Conservation (phyloP, 805 yeast species). For the Yamadazyma endophytica region DNA sequence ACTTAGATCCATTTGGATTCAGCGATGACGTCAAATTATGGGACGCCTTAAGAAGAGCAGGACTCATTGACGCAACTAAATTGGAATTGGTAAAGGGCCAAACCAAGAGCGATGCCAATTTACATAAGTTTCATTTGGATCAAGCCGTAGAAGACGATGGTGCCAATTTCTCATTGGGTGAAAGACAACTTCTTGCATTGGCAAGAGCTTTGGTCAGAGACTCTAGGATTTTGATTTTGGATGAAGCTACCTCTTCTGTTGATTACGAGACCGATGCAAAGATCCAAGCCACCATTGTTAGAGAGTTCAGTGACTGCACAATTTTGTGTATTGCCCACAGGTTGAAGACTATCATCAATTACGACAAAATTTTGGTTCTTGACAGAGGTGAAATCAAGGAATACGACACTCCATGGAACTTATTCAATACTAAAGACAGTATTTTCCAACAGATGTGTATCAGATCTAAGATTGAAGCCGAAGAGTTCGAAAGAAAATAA, state of each 20-base stretch:
- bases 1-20: slow-evolving; percentile 60
- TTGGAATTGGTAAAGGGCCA: slow-evolving; percentile 27
- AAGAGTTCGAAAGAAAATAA: slow-evolving; percentile 32
- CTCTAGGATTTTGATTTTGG: slow-evolving; percentile 73
- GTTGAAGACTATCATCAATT: slow-evolving; percentile 66
- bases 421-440: slow-evolving; percentile 49
- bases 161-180: slow-evolving; percentile 69
- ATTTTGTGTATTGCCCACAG: slow-evolving; percentile 88
- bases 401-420: slow-evolving; percentile 68
- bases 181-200: slow-evolving; percentile 72
- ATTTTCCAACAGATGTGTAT: slow-evolving; percentile 72
- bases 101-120: slow-evolving; percentile 12
- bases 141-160: slow-evolving; percentile 64
- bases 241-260: slow-evolving; percentile 78
- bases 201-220: slow-evolving; percentile 80
- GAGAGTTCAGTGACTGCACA: slow-evolving; percentile 68
- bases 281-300: slow-evolving; percentile 69
- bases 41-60: slow-evolving; percentile 57
- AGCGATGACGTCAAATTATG: slow-evolving; percentile 49
- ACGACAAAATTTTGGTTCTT: slow-evolving; percentile 75
- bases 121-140: slow-evolving; percentile 42
- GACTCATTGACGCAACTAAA: slow-evolving; percentile 40
- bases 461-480: slow-evolving; percentile 38
- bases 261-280: slow-evolving; percentile 84
- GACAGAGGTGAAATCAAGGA: slow-evolving; percentile 77